These are phyloP conservation scores for Dillenia turbinata DNA, from an alignment of 164 flowering plant species.

Conservation along the genomic window DNA sequence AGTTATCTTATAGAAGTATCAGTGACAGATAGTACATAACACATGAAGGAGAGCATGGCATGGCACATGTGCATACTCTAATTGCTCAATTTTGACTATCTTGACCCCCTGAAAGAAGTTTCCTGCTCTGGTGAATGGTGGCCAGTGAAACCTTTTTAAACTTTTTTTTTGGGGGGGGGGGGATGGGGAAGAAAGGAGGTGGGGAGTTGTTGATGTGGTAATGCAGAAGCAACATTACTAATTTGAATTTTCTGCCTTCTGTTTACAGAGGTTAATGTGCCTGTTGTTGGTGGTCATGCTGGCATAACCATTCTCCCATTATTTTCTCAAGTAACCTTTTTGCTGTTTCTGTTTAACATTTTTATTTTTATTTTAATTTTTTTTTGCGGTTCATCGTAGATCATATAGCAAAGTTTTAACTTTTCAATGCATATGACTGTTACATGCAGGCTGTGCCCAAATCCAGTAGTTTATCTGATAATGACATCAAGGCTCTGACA, in stretches of 20 bases:
- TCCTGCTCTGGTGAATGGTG: not conserved
- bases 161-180: no score
- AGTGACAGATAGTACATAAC: not conserved
- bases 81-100: no score
- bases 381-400: not conserved
- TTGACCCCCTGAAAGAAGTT: no score
- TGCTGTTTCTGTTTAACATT: no score
- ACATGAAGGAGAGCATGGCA: not conserved
- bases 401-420: no score
- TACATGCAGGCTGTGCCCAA: conserved; percentile 62
- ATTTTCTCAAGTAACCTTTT: conserved; percentile 41
- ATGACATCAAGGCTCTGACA: conserved; percentile 49
- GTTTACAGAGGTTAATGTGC: conserved; percentile 72
- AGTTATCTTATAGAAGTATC: not conserved
- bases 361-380: not conserved
- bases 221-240: no score
- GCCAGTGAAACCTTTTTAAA: no score
- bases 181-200: no score
- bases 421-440: no score
- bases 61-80: not conserved
- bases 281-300: conserved; percentile 98
- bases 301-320: conserved; percentile 95
- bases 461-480: conserved; percentile 58
- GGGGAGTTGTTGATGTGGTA: no score
- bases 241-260: not conserved